Evolutionary conservation across 2,329 filamentous ascomycete species (phyloP), one percentile per base, ranked within the genome.

Genomic region (Fusarium succisae): DNA sequence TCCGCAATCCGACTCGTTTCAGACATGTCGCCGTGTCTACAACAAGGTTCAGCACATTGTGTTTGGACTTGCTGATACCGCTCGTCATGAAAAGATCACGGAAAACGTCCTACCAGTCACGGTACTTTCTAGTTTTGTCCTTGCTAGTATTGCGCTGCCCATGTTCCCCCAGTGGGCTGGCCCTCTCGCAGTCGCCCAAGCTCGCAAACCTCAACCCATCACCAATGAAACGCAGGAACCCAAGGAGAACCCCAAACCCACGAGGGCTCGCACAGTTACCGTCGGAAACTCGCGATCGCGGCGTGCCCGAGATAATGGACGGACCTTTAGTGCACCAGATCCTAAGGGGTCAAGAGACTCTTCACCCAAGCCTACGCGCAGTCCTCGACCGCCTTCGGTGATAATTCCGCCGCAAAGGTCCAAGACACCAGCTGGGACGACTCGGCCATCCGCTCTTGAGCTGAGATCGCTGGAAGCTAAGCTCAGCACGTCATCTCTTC

Each of bases 1-100:
- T 66, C 94, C 94, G 6, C 92, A 93, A 80, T 92, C 92, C 70
- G 90, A 91, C 77, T 88, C 92, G 56, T 96, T 96, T 84, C 92
- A 93, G 83, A 96, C 93, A 56, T 96, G 94, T 80, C 90, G 93
- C 68, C 87, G 94, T 79, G 91, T 96, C 76, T 96, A 95, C 85
- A 96, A 96, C 84, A 94, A 94, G 83, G 93, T 96, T 44, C 94
- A 96, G 83, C 91, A 94, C 82, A 94, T 96, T 77, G 93, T 96
- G 32, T 96, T 96, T 81, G 94, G 94, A 26, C 87, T 93, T 30
- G 88, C 91, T 39, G 93, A 96, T 78, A 87, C 89, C 32, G 87
- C 87, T 69, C 88, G 91, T 66, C 87, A 91, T 74, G 92, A 94
- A 77, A 92, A 92, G 84, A 95, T 96, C 81, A 92, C 91, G 80